A percentile compares a stretch with the other conserved stretches of the same genome.
Conservation (phyloP, 139 green algal species). For the Auxenochlorella pyrenoidosa region DNA sequence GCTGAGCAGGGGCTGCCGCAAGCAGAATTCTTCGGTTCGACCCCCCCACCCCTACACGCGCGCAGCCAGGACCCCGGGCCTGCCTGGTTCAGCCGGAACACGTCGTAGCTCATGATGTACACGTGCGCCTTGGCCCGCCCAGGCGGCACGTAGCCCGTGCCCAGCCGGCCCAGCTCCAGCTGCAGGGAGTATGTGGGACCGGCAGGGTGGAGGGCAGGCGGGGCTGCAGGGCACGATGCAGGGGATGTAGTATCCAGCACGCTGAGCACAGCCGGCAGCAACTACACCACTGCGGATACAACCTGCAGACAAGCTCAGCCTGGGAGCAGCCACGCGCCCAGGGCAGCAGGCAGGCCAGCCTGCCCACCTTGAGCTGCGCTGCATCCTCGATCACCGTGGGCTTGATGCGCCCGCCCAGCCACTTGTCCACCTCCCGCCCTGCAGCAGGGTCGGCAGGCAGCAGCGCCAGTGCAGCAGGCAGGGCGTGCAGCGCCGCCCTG, state of each 20-base stretch:
- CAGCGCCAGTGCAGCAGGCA: background rate
- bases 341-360: no score
- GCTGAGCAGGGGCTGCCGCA: no score
- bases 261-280: no score
- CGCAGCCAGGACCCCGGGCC: background rate
- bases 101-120: constrained; percentile 87
- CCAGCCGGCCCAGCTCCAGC: constrained; percentile 20
- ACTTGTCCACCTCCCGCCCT: constrained; percentile 71
- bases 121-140: background rate
- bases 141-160: constrained; percentile 12
- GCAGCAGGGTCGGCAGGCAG: constrained; percentile 80
- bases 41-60: background rate
- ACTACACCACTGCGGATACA: background rate
- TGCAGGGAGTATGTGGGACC: background rate
- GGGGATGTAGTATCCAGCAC: no score
- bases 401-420: constrained; percentile 61
- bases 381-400: constrained; percentile 31
- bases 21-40: no score
- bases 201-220: no score
- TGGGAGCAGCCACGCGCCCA: no score
- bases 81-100: constrained; percentile 88
- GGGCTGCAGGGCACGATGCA: no score
- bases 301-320: background rate
- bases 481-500: constrained; percentile 52
- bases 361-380: constrained; percentile 23